phyloP scores from a whole-genome alignment of 768 basidiomycete genomes.

The Lentinula edodes region DNA sequence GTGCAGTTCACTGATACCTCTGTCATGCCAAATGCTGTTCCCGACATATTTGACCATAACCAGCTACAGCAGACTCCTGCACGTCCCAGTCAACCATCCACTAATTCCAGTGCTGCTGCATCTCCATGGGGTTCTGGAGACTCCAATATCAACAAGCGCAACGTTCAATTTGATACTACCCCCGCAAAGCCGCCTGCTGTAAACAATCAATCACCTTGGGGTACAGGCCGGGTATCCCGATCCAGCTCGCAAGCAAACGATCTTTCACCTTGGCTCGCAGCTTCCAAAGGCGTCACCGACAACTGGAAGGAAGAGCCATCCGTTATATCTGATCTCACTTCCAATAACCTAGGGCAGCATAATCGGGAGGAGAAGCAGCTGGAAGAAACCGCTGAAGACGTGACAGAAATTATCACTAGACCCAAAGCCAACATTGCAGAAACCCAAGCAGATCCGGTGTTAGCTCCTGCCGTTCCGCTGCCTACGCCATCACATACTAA shows the following conservation, averaged over 20 bases:
- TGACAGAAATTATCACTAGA: constrained; percentile 3
- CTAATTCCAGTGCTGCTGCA: constrained; percentile 12
- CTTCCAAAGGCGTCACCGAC: neutral
- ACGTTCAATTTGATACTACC: constrained; percentile 42
- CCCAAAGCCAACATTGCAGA: constrained; percentile 11
- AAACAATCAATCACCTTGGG: neutral
- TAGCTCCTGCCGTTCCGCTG: constrained; percentile 14
- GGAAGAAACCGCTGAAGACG: constrained; percentile 15
- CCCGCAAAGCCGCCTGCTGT: constrained; percentile 25
- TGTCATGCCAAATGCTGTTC: neutral
- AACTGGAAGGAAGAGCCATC: constrained; percentile 12
- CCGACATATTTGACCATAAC: constrained; percentile 3
- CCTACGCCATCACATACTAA: constrained; percentile 15
- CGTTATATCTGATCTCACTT: constrained; percentile 47
- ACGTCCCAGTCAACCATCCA: neutral
- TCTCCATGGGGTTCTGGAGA: constrained; percentile 28
- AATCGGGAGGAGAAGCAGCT: constrained; percentile 45
- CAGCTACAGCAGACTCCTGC: neutral
- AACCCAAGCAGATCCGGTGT: constrained; percentile 7
- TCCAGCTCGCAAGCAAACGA: constrained; percentile 28
- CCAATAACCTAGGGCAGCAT: constrained; percentile 55
- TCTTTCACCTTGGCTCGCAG: constrained; percentile 14
- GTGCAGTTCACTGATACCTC: constrained; percentile 9
- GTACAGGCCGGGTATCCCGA: constrained; percentile 8
- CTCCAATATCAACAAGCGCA: constrained; percentile 17